A percentile compares a stretch with the other conserved stretches of the same genome.
phyloP scores from a whole-genome alignment of 208 protist genomes.

The Trypanosoma avium region DNA sequence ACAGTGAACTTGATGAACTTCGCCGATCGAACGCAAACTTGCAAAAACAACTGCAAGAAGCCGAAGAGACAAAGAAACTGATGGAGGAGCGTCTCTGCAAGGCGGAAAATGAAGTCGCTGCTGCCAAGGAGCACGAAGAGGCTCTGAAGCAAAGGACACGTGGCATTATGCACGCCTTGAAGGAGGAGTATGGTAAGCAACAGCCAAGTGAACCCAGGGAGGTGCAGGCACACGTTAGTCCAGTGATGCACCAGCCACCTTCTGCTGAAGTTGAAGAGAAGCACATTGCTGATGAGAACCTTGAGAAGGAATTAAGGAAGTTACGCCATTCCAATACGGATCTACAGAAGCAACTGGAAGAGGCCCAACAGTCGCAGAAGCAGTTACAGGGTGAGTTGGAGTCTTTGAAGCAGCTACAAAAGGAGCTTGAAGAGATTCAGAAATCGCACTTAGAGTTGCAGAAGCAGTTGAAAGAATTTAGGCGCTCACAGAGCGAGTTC shows the following conservation, averaged over 20 bases:
- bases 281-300: not conserved
- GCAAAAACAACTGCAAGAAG: conserved; percentile 2
- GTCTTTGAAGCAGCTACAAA: not conserved
- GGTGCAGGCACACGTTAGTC: too few species aligned
- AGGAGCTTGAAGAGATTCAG: not conserved
- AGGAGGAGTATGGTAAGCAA: too few species aligned
- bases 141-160: too few species aligned
- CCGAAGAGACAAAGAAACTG: too few species aligned
- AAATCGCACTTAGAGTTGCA: not conserved
- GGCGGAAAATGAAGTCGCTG: not conserved
- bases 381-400: not conserved
- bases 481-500: not conserved
- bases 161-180: too few species aligned
- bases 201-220: too few species aligned
- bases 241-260: too few species aligned
- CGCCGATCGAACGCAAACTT: not conserved
- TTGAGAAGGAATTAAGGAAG: too few species aligned
- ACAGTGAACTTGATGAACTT: not conserved
- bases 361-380: not conserved
- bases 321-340: too few species aligned
- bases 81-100: too few species aligned
- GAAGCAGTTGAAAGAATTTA: not conserved
- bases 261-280: too few species aligned
- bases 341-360: not conserved
- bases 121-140: not conserved